Conservation (phyloP, 1,139 yeast genomes). For the Candida sojae region DNA sequence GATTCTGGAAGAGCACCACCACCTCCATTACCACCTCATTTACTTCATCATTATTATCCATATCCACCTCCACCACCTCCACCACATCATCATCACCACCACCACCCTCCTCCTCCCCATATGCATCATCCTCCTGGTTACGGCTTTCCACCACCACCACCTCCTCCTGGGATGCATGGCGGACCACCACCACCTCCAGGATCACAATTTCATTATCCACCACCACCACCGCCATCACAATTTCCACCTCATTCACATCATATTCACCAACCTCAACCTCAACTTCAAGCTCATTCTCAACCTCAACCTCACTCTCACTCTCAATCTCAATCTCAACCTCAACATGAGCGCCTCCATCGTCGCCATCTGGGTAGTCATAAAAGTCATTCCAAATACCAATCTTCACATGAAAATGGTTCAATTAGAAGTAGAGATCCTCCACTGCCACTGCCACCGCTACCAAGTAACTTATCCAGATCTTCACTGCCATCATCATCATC, state of each 20-base stretch:
- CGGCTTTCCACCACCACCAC: constrained; percentile 8
- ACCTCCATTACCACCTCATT: constrained; percentile 8
- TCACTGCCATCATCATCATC: constrained; percentile 1
- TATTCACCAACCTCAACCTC: no score
- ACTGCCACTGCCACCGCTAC: constrained; percentile 3
- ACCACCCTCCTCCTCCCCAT: constrained; percentile 11
- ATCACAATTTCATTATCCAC: constrained; percentile 5
- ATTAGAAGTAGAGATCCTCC: neutral
- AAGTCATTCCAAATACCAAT: neutral
- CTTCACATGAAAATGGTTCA: neutral
- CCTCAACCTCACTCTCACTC: no score
- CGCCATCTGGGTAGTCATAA: neutral
- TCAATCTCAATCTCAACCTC: neutral
- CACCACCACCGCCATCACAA: neutral
- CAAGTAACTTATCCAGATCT: neutral
- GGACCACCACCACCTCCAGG: constrained; percentile 7
- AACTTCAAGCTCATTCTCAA: no score
- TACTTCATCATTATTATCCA: constrained; percentile 10
- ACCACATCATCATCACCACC: constrained; percentile 4
- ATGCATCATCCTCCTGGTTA: constrained; percentile 9
- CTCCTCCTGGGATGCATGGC: constrained; percentile 5
- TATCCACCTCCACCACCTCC: constrained; percentile 15
- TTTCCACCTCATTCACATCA: no score
- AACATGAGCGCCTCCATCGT: neutral
- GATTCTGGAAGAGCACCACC: constrained; percentile 7